Conservation (phyloP, 148 eudicot genomes). For the Dysphania ambrosioides region DNA sequence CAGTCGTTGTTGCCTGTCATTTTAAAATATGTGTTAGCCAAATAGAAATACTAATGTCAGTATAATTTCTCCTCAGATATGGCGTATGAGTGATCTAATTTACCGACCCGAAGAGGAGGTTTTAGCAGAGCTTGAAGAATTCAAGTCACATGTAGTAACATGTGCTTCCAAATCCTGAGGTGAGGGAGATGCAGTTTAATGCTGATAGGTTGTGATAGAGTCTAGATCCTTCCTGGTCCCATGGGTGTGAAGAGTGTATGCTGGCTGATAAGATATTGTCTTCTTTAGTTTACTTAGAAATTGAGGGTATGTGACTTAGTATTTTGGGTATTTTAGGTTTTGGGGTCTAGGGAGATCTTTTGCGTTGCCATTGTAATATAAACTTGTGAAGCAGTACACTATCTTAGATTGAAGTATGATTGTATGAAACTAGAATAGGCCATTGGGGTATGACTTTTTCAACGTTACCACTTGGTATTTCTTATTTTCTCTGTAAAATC, state of each 20-base stretch:
- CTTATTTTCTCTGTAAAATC: no score
- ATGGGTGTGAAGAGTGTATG: no score
- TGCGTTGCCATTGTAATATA: neutral
- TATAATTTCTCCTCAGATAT: conserved; percentile 46
- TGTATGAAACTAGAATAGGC: neutral
- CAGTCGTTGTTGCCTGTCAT: no score
- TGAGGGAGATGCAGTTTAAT: neutral
- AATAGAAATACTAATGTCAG: neutral
- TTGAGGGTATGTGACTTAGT: neutral
- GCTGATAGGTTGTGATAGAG: neutral
- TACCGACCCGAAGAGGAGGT: conserved; percentile 95
- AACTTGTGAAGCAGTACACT: neutral
- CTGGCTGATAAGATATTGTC: neutral
- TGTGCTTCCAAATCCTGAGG: conserved; percentile 54
- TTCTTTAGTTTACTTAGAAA: neutral
- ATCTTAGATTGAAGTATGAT: neutral
- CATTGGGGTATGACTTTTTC: no score
- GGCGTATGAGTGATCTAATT: conserved; percentile 95
- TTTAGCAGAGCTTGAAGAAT: conserved; percentile 78
- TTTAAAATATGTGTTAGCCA: neutral
- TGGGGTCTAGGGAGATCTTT: neutral
- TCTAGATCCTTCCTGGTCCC: neutral
- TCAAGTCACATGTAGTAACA: conserved; percentile 71
- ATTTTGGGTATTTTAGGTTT: conserved; percentile 1
- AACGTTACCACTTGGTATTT: no score